These are phyloP conservation scores for Trifolium repens DNA, from an alignment of 306 rosid species.

Conservation along the genomic window DNA sequence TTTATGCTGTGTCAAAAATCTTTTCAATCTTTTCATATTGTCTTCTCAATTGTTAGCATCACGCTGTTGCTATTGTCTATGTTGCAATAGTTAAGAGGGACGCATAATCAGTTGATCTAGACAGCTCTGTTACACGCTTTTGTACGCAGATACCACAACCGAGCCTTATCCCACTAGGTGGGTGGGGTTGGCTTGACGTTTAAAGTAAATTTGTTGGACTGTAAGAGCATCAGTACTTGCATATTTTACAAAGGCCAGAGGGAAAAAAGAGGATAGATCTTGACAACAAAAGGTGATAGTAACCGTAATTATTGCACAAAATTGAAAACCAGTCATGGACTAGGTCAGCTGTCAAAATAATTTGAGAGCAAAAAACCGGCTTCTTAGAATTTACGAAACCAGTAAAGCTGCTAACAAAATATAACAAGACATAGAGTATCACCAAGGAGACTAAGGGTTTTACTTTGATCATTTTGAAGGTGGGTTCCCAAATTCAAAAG, in stretches of 20 bases:
- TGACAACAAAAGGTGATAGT: neutral
- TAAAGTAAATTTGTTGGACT: too few relatives aligned
- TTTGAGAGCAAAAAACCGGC: neutral
- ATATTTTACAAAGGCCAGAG: too few relatives aligned
- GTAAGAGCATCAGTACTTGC: too few relatives aligned
- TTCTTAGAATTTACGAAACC: conserved; percentile 21
- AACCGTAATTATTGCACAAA: neutral
- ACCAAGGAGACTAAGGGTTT: conserved; percentile 2
- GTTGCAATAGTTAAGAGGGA: conserved; percentile 21
- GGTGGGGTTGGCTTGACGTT: too few relatives aligned
- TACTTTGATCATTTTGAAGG: conserved; percentile 2
- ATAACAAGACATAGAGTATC: conserved; percentile 13
- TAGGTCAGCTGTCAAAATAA: neutral
- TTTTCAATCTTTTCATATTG: neutral
- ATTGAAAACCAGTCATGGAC: neutral
- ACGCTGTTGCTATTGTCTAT: conserved; percentile 9
- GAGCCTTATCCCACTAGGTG: too few relatives aligned
- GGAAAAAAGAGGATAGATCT: too few relatives aligned
- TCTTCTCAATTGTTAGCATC: conserved; percentile 26
- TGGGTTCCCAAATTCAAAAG: conserved; percentile 12
- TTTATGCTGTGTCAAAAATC: neutral
- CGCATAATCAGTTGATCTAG: neutral
- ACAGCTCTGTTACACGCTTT: neutral
- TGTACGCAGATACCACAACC: neutral
- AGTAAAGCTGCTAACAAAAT: conserved; percentile 2